Conservation (phyloP, 345 rosid genomes). For the Rhizophora mangle region DNA sequence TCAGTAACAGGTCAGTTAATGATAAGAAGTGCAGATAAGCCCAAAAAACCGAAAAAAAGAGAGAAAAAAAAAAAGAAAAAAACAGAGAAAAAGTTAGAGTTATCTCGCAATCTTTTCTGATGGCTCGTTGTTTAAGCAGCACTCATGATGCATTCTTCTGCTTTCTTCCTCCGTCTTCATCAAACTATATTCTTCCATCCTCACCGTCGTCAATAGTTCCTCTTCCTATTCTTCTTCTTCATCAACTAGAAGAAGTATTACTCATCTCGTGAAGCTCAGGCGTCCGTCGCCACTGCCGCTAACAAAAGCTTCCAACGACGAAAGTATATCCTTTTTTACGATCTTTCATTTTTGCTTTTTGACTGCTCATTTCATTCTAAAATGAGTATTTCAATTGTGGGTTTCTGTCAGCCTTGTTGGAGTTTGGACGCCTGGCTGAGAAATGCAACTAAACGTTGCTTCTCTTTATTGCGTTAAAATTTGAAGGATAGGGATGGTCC, state of each 20-base stretch:
- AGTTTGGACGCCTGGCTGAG: not conserved
- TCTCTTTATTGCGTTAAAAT: not conserved
- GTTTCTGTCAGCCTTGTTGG: not conserved
- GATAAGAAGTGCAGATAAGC: too few species aligned
- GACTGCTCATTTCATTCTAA: not conserved
- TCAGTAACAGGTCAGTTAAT: too few species aligned
- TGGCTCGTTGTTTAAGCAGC: slow-evolving; percentile 25
- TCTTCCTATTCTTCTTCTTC: slow-evolving; percentile 17
- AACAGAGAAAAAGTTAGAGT: too few species aligned
- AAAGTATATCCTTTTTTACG: slow-evolving; percentile 16
- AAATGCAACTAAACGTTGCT: not conserved
- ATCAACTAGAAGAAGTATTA: slow-evolving; percentile 5
- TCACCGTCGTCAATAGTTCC: slow-evolving; percentile 4
- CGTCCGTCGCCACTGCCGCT: not conserved
- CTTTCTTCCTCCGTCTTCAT: slow-evolving; percentile 20
- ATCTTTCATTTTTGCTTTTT: not conserved
- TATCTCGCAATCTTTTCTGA: not conserved
- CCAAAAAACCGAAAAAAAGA: too few species aligned
- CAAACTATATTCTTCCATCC: slow-evolving; percentile 2
- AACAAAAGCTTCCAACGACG: slow-evolving; percentile 44
- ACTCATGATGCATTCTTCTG: not conserved
- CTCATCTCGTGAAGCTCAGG: slow-evolving; percentile 27
- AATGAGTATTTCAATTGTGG: slow-evolving; percentile 3
- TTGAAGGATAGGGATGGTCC: too few species aligned
- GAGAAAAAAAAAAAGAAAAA: too few species aligned